A percentile compares a stretch with the other conserved stretches of the same genome.
phyloP scores from a whole-genome alignment of 2,329 filamentous ascomycete species.

The Ilyonectria destructans region DNA sequence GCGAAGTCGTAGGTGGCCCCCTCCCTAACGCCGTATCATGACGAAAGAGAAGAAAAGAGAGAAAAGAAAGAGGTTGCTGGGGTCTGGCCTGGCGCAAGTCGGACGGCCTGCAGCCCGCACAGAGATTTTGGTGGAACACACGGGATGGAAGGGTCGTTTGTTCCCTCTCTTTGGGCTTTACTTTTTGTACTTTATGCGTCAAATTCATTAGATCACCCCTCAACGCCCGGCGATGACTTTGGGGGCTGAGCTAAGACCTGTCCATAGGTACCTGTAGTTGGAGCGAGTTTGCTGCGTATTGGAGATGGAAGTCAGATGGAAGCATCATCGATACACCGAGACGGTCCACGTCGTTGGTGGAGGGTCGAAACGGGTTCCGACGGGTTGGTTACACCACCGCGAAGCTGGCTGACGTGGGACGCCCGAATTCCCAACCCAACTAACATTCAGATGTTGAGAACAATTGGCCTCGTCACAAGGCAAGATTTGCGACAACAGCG shows the following conservation, averaged over 20 bases:
- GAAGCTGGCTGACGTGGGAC: background rate
- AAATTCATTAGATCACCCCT: background rate
- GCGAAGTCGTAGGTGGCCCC: background rate
- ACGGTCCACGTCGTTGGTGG: background rate
- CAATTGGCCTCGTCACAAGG: background rate
- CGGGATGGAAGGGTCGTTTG: background rate
- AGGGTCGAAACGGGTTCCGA: background rate
- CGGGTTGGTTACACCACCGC: background rate
- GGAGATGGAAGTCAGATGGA: constrained; percentile 28
- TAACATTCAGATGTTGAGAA: background rate
- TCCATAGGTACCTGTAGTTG: too few species aligned
- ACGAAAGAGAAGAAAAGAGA: background rate
- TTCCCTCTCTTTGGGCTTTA: background rate
- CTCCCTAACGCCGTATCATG: background rate
- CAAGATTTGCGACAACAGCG: background rate
- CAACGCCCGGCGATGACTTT: too few species aligned
- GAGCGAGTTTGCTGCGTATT: background rate
- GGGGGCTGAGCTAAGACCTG: too few species aligned
- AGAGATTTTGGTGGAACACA: background rate
- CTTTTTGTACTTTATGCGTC: background rate
- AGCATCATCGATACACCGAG: constrained; percentile 22
- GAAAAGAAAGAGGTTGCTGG: background rate
- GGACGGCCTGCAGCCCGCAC: background rate
- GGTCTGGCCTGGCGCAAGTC: background rate
- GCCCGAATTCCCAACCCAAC: background rate